Evolutionary conservation across 2,329 filamentous ascomycete species (phyloP).

Genomic region (Aspergillus clavatus): DNA sequence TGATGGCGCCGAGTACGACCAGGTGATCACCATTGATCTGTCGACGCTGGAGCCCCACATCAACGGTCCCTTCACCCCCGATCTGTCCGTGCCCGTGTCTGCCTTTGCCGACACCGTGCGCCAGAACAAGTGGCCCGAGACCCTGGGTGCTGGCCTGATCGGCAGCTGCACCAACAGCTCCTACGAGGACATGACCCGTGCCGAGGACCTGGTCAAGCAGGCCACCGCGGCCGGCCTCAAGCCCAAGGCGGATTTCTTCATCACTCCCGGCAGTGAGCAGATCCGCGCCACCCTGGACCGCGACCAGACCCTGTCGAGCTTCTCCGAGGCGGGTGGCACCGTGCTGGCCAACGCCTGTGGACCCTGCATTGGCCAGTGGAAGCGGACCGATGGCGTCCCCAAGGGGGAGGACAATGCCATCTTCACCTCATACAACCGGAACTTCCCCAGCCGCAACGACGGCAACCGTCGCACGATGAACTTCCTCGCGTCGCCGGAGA

Average conservation of each 20-base stretch:
- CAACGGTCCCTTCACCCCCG: slow-evolving; percentile 95
- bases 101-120: slow-evolving; percentile 80
- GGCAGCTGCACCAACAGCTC: slow-evolving; percentile 99
- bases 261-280: slow-evolving; percentile 94
- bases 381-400: slow-evolving; percentile 74
- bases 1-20: slow-evolving; percentile 77
- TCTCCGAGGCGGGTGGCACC: slow-evolving; percentile 78
- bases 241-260: slow-evolving; percentile 86
- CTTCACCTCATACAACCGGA: slow-evolving; percentile 95
- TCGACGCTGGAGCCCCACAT: slow-evolving; percentile 89
- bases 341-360: slow-evolving; percentile 94
- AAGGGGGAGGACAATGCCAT: slow-evolving; percentile 93
- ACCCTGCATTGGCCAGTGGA: slow-evolving; percentile 93
- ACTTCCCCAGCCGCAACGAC: slow-evolving; percentile 95
- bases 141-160: slow-evolving; percentile 87
- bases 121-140: slow-evolving; percentile 83
- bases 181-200: slow-evolving; percentile 96
- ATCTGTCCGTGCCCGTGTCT: slow-evolving; percentile 87
- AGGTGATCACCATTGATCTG: slow-evolving; percentile 85
- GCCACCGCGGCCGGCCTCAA: slow-evolving; percentile 83
- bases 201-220: slow-evolving; percentile 88
- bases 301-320: slow-evolving; percentile 79
- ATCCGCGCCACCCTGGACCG: slow-evolving; percentile 90
- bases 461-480: slow-evolving; percentile 98
- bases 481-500: slow-evolving; percentile 92